Evolutionary conservation across 2,329 filamentous ascomycete species (phyloP), one percentile per base, ranked within the genome.

Genomic region (Gaeumannomyces tritici): DNA sequence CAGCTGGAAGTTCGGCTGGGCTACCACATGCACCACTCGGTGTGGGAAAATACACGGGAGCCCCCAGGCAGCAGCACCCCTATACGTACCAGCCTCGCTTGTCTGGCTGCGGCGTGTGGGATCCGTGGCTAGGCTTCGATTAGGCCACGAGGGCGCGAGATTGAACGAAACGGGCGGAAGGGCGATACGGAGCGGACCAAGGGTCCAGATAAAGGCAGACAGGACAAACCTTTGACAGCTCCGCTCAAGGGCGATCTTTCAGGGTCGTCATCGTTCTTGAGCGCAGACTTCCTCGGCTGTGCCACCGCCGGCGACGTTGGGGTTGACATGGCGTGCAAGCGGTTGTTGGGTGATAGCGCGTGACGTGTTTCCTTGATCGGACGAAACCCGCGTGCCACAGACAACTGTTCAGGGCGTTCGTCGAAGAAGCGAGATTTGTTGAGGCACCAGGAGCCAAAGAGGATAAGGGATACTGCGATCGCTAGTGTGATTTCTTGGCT

Each of bases 161-260:
- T 12, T 29, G 9, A 7, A 21, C 13, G 55, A 1, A 18, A 56
- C 28, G 55, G 28, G 26, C 26, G 55, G n/a, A 21, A 56, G 13
- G 7, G 33, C 21, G 33, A 26, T 55, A 35, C 42, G 35, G 56
- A 58, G 57, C 35, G 47, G 33, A 57, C 33, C 31, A 63, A 31
- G 29, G 59, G 62, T 59, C 57, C 59, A 62, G 54, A 27, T 26
- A 60, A 33, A 29, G 13, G 76, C 76, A 64, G 18, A 77, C 76
- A 64, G 64, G 18, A 77, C 76, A 64, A 69, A 80, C 78, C 78
- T 77, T 80, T 80, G 55, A 73, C 67, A 51, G 74, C 70, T 60
- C 73, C 72, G 64, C 71, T 75, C 51, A 73, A 68, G 13, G 77
- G 72, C 3, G 73, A 70, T 63, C 69, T 72, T 57, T 76, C 74